These are phyloP conservation scores for Cladosporium sp. DNA, from an alignment of 2,329 filamentous ascomycete species.

Conservation along the genomic window DNA sequence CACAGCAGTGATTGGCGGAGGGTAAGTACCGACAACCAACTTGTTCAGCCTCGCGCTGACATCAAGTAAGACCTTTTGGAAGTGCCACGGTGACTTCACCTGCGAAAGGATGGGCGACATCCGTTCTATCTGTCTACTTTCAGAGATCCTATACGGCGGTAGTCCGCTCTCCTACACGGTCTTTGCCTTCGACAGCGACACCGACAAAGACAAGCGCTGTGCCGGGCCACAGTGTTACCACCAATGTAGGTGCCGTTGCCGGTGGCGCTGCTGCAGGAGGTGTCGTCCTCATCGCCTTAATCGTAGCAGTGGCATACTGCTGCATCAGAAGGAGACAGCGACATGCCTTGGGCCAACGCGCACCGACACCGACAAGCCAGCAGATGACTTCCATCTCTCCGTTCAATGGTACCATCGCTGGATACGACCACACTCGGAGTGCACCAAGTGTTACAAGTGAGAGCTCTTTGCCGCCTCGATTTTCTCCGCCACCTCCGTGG, in stretches of 20 bases:
- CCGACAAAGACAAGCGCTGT: background rate
- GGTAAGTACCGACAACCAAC: no score
- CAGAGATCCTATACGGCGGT: conserved; percentile 43
- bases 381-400: background rate
- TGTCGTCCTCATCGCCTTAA: conserved; percentile 26
- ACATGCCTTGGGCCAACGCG: background rate
- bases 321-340: background rate
- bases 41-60: background rate
- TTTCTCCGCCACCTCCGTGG: background rate
- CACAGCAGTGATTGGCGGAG: no score
- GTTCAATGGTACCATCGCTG: background rate
- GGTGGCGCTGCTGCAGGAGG: conserved; percentile 36
- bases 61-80: conserved; percentile 37
- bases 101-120: conserved; percentile 42
- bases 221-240: conserved; percentile 3
- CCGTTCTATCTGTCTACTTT: conserved; percentile 51
- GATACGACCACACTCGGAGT: no score
- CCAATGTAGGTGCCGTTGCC: conserved; percentile 33
- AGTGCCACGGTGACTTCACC: conserved; percentile 50
- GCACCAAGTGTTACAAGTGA: background rate
- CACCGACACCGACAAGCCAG: background rate
- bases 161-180: conserved; percentile 45
- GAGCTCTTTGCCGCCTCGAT: background rate
- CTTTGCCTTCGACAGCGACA: conserved; percentile 11
- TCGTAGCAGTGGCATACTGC: conserved; percentile 18